Evolutionary conservation across 2,329 filamentous ascomycete species (phyloP).

Genomic region (Ceratocystis diversiconidia): DNA sequence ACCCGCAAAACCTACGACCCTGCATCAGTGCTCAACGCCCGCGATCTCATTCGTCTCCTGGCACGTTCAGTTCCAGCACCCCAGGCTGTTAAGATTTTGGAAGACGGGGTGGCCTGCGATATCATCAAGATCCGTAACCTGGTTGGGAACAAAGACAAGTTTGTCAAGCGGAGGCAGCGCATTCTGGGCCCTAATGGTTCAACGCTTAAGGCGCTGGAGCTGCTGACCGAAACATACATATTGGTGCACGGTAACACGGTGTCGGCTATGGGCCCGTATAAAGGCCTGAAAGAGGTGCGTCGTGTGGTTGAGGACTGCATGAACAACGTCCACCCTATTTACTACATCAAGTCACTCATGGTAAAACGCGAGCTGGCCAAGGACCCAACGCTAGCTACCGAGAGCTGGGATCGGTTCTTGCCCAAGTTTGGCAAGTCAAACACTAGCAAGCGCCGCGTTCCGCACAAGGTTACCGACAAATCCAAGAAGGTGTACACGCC

Average conservation of each 20-base stretch:
- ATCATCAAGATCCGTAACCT: conserved; percentile 90
- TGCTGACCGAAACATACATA: conserved; percentile 83
- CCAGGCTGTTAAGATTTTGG: conserved; percentile 84
- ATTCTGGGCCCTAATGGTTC: conserved; percentile 84
- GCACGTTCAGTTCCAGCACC: conserved; percentile 83
- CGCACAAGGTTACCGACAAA: conserved; percentile 83
- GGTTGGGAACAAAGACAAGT: conserved; percentile 85
- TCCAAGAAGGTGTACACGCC: conserved; percentile 88
- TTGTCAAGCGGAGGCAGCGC: conserved; percentile 84
- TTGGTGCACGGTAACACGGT: conserved; percentile 96
- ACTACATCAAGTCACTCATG: conserved; percentile 64
- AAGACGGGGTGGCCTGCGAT: conserved; percentile 83
- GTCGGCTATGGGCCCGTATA: conserved; percentile 78
- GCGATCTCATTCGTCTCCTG: conserved; percentile 86
- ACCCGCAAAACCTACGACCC: conserved; percentile 86
- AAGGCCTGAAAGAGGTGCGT: conserved; percentile 82
- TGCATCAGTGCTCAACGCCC: conserved; percentile 79
- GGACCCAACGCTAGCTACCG: conserved; percentile 69
- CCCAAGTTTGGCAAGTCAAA: conserved; percentile 95
- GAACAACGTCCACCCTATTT: conserved; percentile 93
- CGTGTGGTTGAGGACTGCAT: conserved; percentile 90
- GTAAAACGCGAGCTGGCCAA: conserved; percentile 86
- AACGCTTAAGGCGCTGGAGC: conserved; percentile 84
- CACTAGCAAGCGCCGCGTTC: conserved; percentile 67
- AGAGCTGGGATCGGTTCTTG: conserved; percentile 92